Evolutionary conservation across 192 early-diverging fungal species (phyloP), one percentile per base, ranked within the genome.

Genomic region (Rhizoclosmatium globosum): DNA sequence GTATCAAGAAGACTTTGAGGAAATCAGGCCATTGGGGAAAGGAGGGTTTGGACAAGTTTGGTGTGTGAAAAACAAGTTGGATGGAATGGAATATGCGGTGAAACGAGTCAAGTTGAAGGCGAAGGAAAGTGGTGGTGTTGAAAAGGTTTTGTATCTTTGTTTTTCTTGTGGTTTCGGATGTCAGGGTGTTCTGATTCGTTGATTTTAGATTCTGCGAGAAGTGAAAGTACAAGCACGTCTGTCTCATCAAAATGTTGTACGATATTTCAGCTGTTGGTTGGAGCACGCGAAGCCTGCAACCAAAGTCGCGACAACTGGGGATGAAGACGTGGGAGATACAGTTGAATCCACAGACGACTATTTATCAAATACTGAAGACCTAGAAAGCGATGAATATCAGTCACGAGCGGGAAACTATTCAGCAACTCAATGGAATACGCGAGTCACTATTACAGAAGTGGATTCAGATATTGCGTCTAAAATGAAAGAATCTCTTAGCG

Each of bases 21-120:
- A 98, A 82, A 73, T 97, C 13, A 79, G 85, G 13, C 84, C 89
- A 38, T 87, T 99, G 17, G 98, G 98, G 6, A 89, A 91, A 67
- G 98, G 98, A 57, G 98, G 96, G 2, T 99, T 98, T 85, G 98
- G 97, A 7, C 89, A 86, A 45, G 98, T 97, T 2, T 93, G 82
- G 73, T 85, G 92, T 64, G 94, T 91, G n/a, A 82, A 91, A 45
- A 96, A 99, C 82, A 91, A 91, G 80, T 82, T 99, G 57, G 98
- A 99, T 80, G 94, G 91, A 2, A 91, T 92, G 6, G 88, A 94
- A 38, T 99, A 99, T 84, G 98, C 98, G 3, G 86, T 99, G 48
- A 99, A 99, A 81, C 91, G 93, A 69, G 89, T 98, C 19, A 83
- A 87, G 23, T 82, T 97, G 23, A 75, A 79, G 42, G 47, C 69